A percentile compares a stretch with the other conserved stretches of the same genome.
Conservation (phyloP, 2,329 filamentous ascomycete genomes). For the Xylaria sp. region DNA sequence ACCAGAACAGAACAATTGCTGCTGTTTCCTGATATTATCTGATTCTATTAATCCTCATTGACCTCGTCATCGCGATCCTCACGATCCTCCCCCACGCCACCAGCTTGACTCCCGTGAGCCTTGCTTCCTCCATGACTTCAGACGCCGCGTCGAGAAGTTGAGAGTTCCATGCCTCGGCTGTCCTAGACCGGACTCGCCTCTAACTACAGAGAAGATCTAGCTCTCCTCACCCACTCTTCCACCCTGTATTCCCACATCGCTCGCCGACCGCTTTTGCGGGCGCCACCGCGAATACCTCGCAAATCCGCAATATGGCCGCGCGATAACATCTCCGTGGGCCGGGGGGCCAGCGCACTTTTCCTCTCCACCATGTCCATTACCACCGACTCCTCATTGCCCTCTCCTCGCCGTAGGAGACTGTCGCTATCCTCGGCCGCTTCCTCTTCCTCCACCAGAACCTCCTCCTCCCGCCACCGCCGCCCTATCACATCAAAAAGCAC, state of each 20-base stretch:
- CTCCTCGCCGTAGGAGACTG: neutral
- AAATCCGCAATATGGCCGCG: slow-evolving; percentile 36
- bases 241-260: slow-evolving; percentile 32
- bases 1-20: too few relatives aligned
- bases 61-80: too few relatives aligned
- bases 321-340: slow-evolving; percentile 36
- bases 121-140: neutral
- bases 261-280: slow-evolving; percentile 37
- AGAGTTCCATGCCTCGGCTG: slow-evolving; percentile 1
- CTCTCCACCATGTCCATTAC: slow-evolving; percentile 23
- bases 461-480: neutral
- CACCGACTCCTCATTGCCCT: neutral
- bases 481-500: neutral
- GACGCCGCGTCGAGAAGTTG: neutral
- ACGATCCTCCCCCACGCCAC: neutral
- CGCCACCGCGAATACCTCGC: slow-evolving; percentile 39
- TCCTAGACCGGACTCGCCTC: slow-evolving; percentile 8
- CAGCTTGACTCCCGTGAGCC: neutral
- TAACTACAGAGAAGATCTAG: slow-evolving; percentile 20
- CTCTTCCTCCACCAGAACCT: neutral
- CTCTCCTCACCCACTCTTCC: slow-evolving; percentile 19
- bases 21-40: too few relatives aligned
- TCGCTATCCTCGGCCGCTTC: neutral
- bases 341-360: slow-evolving; percentile 31
- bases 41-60: too few relatives aligned